Conservation (phyloP, 2,329 filamentous ascomycete genomes). For the Curvularia spicifera region DNA sequence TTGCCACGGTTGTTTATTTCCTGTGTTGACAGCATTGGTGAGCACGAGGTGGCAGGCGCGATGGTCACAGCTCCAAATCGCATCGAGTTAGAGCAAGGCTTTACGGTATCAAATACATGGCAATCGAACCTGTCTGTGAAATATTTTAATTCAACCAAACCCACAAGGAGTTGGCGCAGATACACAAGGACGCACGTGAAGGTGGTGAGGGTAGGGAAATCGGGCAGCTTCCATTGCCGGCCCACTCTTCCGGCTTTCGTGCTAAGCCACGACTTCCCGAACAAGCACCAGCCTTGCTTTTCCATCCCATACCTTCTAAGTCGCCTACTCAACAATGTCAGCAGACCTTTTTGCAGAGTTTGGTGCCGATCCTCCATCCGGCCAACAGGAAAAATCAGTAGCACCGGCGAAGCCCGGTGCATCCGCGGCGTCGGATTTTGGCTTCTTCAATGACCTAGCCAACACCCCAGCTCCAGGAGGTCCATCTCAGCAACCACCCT, state of each 20-base stretch:
- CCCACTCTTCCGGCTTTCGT: conserved; percentile 26
- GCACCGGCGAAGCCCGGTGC: conserved; percentile 1
- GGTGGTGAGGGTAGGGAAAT: neutral
- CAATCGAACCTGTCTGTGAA: too few species aligned
- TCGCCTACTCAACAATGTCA: conserved; percentile 34
- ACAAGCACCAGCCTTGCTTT: conserved; percentile 17
- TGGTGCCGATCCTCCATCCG: conserved; percentile 25
- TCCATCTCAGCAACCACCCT: conserved; percentile 21
- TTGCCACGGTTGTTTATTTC: too few species aligned
- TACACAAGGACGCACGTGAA: neutral
- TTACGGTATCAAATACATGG: neutral
- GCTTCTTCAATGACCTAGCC: conserved; percentile 45
- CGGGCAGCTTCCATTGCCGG: conserved; percentile 6
- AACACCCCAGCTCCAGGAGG: conserved; percentile 23
- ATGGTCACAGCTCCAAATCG: too few species aligned
- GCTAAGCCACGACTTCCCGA: conserved; percentile 22
- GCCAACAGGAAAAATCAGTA: conserved; percentile 21
- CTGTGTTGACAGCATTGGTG: too few species aligned
- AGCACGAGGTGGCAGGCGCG: too few species aligned
- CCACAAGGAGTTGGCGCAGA: neutral
- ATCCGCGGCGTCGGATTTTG: conserved; percentile 34
- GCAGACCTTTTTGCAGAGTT: conserved; percentile 48
- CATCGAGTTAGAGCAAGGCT: neutral
- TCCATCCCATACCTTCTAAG: conserved; percentile 13
- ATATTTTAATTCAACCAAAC: neutral